Base-by-base conservation (phyloP, 2,329 filamentous ascomycete species). In the Cordyceps pruinosa region DNA sequence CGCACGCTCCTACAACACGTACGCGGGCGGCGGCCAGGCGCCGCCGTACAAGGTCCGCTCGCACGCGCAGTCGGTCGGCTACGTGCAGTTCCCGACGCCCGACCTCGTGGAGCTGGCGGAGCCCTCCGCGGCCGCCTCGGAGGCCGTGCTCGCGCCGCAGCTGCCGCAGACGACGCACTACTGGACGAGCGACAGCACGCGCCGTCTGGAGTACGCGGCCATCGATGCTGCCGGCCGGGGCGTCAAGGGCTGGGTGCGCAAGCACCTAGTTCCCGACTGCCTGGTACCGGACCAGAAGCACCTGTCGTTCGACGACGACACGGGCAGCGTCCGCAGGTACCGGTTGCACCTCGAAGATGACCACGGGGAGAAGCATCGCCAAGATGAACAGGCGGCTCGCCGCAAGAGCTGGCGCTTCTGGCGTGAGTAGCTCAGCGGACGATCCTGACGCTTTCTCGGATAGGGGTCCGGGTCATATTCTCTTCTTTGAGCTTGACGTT, bases 181-280 rank as follows among this genome's bases (percentile, higher is more conserved):
- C 70, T 87, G 84, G 84, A 86, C 83, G 1, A 85, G 81, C 64
- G 81, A 86, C 65, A 75, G 75, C 54, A 86, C 83, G 0, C 76
- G 84, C 4, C 75, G 82, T 12, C 74, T 85, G 4, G 84, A 87
- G 70, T 87, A 87, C 63, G 84, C 83, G 0, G 84, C 84, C 56
- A 87, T 87, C 41, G 84, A 87, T 50, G 82, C 83, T 0, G 82
- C 83, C 2, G 79, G 77, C 35, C 75, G 76, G 2, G 84, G 84
- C 5, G 73, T 87, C 30, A 78, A 78, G 61, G 84, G 83, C 13
- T 86, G 84, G 79, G 64, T 85, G 34, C 73, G 79, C 66, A 75
- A 77, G 44, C 75, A 80, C 62, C 67, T 86, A 8, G 73, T 86
- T 4, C 84, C 84, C 0, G 81, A 84, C 59, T 86, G 83, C 68